Percentiles rank a stretch among this genome's conserved stretches.
Evolutionary conservation across 495 filamentous ascomycete genomes (phyloP).

Genomic region (Aspergillus heteromorphus): DNA sequence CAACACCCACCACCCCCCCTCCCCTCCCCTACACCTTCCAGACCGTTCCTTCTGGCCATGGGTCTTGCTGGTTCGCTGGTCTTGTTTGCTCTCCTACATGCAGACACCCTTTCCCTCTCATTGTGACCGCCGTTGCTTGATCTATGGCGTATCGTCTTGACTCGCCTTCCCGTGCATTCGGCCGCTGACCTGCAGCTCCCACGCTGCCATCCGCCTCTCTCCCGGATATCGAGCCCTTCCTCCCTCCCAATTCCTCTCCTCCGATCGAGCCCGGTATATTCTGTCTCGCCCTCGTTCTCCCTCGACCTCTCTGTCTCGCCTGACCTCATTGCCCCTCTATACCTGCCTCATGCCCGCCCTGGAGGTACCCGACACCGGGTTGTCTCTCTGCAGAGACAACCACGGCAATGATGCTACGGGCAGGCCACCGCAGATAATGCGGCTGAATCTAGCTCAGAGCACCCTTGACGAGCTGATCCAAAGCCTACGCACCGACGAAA

Average conservation of each 20-base stretch:
- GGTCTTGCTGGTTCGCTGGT: conserved; percentile 15
- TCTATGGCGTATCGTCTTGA: conserved; percentile 40
- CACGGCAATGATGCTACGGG: conserved; percentile 24
- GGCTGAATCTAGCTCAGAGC: conserved; percentile 58
- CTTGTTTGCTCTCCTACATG: conserved; percentile 21
- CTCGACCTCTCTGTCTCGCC: background rate
- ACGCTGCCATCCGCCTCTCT: conserved; percentile 39
- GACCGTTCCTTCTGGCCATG: conserved; percentile 18
- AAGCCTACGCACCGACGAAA: conserved; percentile 57
- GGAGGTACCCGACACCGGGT: conserved; percentile 42
- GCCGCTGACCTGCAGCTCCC: conserved; percentile 43
- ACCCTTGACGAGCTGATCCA: conserved; percentile 68
- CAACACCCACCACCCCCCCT: background rate
- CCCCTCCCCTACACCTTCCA: background rate
- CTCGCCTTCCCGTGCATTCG: conserved; percentile 35
- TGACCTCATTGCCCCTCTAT: conserved; percentile 1
- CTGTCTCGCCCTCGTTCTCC: conserved; percentile 6
- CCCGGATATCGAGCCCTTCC: conserved; percentile 20
- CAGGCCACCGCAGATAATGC: conserved; percentile 52
- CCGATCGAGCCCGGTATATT: conserved; percentile 10
- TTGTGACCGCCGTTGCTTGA: conserved; percentile 20
- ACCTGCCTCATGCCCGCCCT: conserved; percentile 35
- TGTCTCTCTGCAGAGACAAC: conserved; percentile 42
- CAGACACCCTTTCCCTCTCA: conserved; percentile 22
- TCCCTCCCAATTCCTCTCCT: conserved; percentile 12